Percentiles rank a stretch among this genome's conserved stretches.
Conservation (phyloP, 192 early-diverging fungal species). For the Coemansia sp. region DNA sequence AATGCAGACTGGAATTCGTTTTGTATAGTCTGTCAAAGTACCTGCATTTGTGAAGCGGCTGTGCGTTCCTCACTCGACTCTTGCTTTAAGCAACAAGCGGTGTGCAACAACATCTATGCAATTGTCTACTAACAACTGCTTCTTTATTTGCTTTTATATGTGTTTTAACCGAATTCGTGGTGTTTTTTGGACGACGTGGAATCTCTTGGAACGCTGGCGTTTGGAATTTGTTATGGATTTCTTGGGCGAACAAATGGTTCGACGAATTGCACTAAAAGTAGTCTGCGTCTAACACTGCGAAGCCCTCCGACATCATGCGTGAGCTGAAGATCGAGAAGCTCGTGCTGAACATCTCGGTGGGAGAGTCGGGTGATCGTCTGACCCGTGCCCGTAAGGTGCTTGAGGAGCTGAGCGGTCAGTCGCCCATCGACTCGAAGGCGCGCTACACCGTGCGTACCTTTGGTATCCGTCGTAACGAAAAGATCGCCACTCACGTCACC, state of each 20-base stretch:
- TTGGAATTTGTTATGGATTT: not conserved
- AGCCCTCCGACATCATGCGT: constrained; percentile 90
- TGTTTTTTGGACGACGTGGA: not conserved
- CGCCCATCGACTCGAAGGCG: constrained; percentile 99
- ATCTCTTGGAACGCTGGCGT: not conserved
- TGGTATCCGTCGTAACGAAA: constrained; percentile 99
- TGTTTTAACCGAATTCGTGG: not conserved
- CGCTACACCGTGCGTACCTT: constrained; percentile 99
- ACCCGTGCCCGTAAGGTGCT: constrained; percentile 99
- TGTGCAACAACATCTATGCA: not conserved
- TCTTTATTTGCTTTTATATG: not conserved
- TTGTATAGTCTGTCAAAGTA: too few relatives aligned
- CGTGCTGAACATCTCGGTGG: constrained; percentile 99
- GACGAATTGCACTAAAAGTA: not conserved
- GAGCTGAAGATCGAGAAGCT: constrained; percentile 99
- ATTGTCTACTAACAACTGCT: not conserved
- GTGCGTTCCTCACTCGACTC: not conserved
- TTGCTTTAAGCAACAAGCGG: not conserved
- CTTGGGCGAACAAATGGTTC: not conserved
- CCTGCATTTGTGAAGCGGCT: not conserved
- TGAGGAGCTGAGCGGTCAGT: constrained; percentile 99
- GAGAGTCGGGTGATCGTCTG: constrained; percentile 98
- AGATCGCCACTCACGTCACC: constrained; percentile 99
- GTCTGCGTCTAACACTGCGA: constrained; percentile 67
- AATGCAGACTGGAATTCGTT: too few relatives aligned